Conservation (phyloP, 2,329 filamentous ascomycete species). For the Pleurostoma richardsiae region DNA sequence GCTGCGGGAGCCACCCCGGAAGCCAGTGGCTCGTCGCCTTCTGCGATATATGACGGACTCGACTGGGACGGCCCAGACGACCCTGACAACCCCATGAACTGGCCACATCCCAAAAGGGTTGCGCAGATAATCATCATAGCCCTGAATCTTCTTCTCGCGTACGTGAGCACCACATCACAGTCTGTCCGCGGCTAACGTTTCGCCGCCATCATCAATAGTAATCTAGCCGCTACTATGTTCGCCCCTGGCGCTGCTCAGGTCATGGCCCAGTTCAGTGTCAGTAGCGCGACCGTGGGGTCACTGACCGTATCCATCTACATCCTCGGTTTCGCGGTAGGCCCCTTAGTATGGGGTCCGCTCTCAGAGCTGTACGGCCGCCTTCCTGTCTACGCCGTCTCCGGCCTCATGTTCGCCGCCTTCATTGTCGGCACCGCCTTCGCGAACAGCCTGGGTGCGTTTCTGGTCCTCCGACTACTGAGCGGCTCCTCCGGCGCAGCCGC, state of each 20-base stretch:
- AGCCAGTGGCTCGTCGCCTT: too few species aligned
- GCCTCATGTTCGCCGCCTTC: constrained; percentile 6
- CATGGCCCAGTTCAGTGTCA: neutral
- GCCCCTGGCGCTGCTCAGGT: constrained; percentile 1
- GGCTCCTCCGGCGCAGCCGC: constrained; percentile 1
- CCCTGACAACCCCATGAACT: constrained; percentile 11
- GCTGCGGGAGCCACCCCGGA: too few species aligned
- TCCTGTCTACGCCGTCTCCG: constrained; percentile 1
- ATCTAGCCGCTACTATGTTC: constrained; percentile 3
- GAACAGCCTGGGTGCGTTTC: neutral
- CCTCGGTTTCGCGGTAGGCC: constrained; percentile 1
- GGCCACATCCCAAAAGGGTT: constrained; percentile 2
- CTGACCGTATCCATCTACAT: neutral
- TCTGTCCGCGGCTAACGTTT: too few species aligned
- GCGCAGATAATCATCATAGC: neutral
- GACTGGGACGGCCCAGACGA: constrained; percentile 12
- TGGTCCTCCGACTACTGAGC: neutral
- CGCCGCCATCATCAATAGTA: too few species aligned
- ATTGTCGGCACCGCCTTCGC: neutral
- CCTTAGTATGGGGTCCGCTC: constrained; percentile 3
- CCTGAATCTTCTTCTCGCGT: constrained; percentile 10
- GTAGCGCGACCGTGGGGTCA: neutral
- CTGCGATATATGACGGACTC: neutral
- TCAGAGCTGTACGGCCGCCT: constrained; percentile 1
- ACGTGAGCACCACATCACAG: constrained; percentile 5